Evolutionary conservation across 352 stramenopile species (phyloP).

Genomic region (Globisporangium recalcitrans): DNA sequence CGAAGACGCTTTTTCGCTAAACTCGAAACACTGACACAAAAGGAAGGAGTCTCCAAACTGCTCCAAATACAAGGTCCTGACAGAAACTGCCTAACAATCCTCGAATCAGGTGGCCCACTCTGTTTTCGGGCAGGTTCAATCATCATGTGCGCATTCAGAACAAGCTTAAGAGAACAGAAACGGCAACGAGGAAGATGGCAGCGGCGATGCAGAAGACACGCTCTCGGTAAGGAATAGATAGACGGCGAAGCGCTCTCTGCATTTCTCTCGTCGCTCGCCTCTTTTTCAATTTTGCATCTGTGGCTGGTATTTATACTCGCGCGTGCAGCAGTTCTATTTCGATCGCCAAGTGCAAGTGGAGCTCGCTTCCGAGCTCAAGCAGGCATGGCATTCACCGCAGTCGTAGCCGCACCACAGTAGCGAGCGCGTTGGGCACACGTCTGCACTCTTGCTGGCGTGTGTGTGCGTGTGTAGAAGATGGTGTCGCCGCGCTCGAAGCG

Average conservation of each 20-base stretch:
- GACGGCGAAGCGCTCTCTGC: background rate
- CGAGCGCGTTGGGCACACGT: background rate
- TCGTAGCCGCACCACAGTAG: background rate
- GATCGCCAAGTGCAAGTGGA: background rate
- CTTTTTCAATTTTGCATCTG: background rate
- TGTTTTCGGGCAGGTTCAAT: background rate
- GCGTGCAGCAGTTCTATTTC: slow-evolving; percentile 1
- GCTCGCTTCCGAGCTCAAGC: background rate
- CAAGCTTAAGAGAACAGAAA: background rate
- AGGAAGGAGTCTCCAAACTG: background rate
- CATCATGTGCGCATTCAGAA: background rate
- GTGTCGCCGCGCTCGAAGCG: slow-evolving; percentile 11
- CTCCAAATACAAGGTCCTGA: background rate
- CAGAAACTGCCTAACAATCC: background rate
- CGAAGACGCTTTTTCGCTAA: slow-evolving; percentile 10
- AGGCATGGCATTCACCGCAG: background rate
- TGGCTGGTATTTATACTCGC: background rate
- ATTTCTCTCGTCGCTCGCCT: background rate
- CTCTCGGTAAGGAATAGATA: too few relatives aligned
- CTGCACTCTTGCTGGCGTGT: background rate
- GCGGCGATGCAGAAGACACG: too few relatives aligned
- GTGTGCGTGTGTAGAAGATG: slow-evolving; percentile 2
- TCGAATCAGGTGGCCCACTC: background rate
- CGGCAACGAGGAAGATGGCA: background rate
- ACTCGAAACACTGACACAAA: too few relatives aligned